These are phyloP conservation scores for Chrysanthemum makinoi DNA, from an alignment of 129 eudicot genomes.

Conservation along the genomic window DNA sequence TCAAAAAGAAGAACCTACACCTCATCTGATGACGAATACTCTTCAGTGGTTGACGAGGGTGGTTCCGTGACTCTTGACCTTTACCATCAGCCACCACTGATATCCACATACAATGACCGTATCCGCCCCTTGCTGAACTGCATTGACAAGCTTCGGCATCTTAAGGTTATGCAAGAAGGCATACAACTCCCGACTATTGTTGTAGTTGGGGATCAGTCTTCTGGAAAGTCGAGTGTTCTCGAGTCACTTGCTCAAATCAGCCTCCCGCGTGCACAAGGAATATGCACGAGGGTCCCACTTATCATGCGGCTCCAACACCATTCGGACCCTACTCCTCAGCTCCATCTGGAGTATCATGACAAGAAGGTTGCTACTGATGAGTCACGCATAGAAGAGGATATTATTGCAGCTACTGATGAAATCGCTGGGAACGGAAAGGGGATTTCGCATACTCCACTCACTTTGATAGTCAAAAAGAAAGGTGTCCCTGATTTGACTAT, in stretches of 20 bases:
- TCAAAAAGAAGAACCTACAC: constrained; percentile 16
- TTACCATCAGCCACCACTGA: constrained; percentile 28
- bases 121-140: constrained; percentile 47
- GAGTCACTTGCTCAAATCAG: constrained; percentile 47
- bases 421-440: constrained; percentile 43
- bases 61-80: not conserved
- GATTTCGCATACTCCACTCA: constrained; percentile 38
- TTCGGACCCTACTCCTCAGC: constrained; percentile 15
- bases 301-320: constrained; percentile 49
- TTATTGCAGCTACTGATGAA: constrained; percentile 33
- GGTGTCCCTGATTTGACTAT: constrained; percentile 53
- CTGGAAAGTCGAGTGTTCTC: constrained; percentile 43
- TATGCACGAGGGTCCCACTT: constrained; percentile 47
- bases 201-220: constrained; percentile 49
- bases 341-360: constrained; percentile 33
- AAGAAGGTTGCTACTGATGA: constrained; percentile 33
- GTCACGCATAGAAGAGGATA: constrained; percentile 31
- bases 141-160: constrained; percentile 40
- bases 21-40: constrained; percentile 34
- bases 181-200: constrained; percentile 57
- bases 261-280: constrained; percentile 50
- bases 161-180: constrained; percentile 47
- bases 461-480: constrained; percentile 39
- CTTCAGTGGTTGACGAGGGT: not conserved
- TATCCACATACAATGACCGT: constrained; percentile 43